phyloP scores from a whole-genome alignment of 2,329 filamentous ascomycete species.

The Davidsoniella virescens region DNA sequence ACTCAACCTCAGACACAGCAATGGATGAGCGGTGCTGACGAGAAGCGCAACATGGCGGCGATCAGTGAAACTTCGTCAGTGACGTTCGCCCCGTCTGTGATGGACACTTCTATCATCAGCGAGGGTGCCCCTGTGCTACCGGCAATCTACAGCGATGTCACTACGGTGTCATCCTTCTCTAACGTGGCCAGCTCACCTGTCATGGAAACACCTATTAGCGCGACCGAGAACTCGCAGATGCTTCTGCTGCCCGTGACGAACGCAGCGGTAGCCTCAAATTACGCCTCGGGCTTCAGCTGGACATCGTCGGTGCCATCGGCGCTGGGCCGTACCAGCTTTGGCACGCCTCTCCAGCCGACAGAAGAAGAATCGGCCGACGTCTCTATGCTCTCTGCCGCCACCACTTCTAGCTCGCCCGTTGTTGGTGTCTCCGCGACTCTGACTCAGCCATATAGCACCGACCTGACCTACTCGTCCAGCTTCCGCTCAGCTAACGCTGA shows the following conservation, averaged over 20 bases:
- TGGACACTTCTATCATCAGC: no score
- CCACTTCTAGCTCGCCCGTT: neutral
- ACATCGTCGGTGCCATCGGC: neutral
- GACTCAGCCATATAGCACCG: conserved; percentile 7
- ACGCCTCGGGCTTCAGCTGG: conserved; percentile 4
- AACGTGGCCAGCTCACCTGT: neutral
- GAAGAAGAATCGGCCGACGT: neutral
- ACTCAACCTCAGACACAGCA: neutral
- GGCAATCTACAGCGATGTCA: no score
- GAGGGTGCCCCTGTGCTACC: no score
- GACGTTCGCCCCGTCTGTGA: neutral
- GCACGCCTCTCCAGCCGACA: conserved; percentile 2
- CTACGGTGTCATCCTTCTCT: neutral
- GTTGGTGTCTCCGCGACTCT: neutral
- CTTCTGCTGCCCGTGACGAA: neutral
- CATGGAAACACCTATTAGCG: neutral
- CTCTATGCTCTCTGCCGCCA: no score
- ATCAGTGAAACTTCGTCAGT: neutral
- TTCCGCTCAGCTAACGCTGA: conserved; percentile 5
- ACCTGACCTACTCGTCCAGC: conserved; percentile 6
- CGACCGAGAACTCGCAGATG: neutral
- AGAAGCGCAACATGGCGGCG: conserved; percentile 3
- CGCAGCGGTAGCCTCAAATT: neutral
- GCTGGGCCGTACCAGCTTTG: neutral
- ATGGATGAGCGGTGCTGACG: conserved; percentile 1